A percentile compares a stretch with the other conserved stretches of the same genome.
phyloP scores from a whole-genome alignment of 495 filamentous ascomycete species.

The Hypoxylon trugodes region DNA sequence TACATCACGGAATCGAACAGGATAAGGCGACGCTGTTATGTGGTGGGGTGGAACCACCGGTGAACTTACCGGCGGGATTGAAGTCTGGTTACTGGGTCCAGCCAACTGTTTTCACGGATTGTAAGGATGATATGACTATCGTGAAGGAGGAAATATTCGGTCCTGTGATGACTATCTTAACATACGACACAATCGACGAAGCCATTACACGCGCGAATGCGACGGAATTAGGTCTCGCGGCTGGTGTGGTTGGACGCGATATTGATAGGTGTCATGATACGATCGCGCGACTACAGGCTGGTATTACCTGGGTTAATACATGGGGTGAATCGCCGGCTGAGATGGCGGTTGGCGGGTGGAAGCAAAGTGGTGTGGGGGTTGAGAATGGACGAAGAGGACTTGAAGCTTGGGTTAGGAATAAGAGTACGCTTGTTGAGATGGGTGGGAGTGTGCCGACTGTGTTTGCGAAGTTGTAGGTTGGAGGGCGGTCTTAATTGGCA shows the following conservation, averaged over 20 bases:
- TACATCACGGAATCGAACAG: slow-evolving; percentile 70
- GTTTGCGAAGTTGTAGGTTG: slow-evolving; percentile 66
- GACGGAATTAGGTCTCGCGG: slow-evolving; percentile 77
- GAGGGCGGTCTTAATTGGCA: no score
- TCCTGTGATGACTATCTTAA: slow-evolving; percentile 76
- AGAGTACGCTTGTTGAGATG: slow-evolving; percentile 85
- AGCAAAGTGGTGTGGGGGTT: slow-evolving; percentile 58
- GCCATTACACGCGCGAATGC: slow-evolving; percentile 74
- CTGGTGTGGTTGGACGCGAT: slow-evolving; percentile 80
- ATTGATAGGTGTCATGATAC: slow-evolving; percentile 74
- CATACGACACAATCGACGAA: slow-evolving; percentile 72
- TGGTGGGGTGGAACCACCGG: slow-evolving; percentile 67
- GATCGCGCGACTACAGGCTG: slow-evolving; percentile 73
- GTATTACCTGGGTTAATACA: slow-evolving; percentile 63
- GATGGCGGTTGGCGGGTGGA: slow-evolving; percentile 62
- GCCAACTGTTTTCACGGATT: slow-evolving; percentile 79
- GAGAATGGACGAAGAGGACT: slow-evolving; percentile 74
- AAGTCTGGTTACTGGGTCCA: slow-evolving; percentile 70
- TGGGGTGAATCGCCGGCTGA: slow-evolving; percentile 61
- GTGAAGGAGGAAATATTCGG: slow-evolving; percentile 83
- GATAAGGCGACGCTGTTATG: slow-evolving; percentile 77
- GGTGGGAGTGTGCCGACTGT: slow-evolving; percentile 70
- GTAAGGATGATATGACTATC: slow-evolving; percentile 75
- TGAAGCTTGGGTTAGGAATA: slow-evolving; percentile 81
- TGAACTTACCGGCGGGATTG: slow-evolving; percentile 58